These are phyloP conservation scores for Sonneratia alba DNA, from an alignment of 345 rosid species.

Conservation along the genomic window DNA sequence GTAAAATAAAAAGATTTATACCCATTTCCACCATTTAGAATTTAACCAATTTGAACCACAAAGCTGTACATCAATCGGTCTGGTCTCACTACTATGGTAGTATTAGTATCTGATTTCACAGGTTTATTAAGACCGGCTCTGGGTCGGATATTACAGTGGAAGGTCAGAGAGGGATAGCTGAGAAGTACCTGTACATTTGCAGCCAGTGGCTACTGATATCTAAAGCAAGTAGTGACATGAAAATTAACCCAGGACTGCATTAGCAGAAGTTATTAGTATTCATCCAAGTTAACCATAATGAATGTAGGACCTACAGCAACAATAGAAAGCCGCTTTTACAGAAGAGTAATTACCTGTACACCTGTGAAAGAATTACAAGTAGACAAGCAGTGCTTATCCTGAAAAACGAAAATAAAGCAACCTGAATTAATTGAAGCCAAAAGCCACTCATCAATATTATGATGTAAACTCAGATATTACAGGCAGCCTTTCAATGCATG, in stretches of 20 bases:
- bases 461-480: not conserved
- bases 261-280: not conserved
- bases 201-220: conserved; percentile 96
- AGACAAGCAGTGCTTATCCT: conserved; percentile 97
- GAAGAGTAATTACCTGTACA: conserved; percentile 40
- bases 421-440: not conserved
- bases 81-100: not conserved
- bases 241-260: conserved; percentile 82
- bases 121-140: not conserved
- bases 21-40: not conserved
- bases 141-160: not conserved
- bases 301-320: not conserved
- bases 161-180: not conserved
- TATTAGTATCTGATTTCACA: not conserved
- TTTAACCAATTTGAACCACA: too few species aligned
- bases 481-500: not conserved
- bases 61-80: too few species aligned
- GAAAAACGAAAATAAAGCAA: conserved; percentile 13
- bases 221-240: conserved; percentile 71
- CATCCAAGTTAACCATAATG: not conserved
- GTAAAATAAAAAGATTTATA: not conserved
- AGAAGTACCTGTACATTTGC: conserved; percentile 78
- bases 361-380: conserved; percentile 80
- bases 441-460: not conserved
- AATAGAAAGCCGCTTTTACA: not conserved